Conservation (phyloP, 1,139 yeast species). For the Hansenula anomala region DNA sequence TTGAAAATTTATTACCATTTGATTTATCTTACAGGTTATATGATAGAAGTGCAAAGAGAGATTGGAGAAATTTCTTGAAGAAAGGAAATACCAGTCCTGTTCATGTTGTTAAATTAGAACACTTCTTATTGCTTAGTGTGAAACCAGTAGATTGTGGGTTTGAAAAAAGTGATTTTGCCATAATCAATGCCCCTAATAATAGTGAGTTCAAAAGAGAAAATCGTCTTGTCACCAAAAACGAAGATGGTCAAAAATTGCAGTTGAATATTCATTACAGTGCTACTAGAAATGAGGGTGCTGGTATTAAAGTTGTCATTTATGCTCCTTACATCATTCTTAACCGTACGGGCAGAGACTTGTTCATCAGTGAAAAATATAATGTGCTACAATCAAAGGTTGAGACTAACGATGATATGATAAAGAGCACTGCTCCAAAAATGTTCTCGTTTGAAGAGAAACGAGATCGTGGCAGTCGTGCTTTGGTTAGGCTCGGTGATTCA, state of each 20-base stretch:
- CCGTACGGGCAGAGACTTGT: slow-evolving; percentile 66
- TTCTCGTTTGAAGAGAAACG: slow-evolving; percentile 70
- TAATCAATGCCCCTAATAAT: slow-evolving; percentile 57
- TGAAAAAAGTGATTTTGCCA: slow-evolving; percentile 72
- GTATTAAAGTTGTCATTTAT: slow-evolving; percentile 62
- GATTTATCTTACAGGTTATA: slow-evolving; percentile 73
- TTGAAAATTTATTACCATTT: slow-evolving; percentile 82
- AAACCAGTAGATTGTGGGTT: slow-evolving; percentile 64
- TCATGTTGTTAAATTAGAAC: slow-evolving; percentile 76
- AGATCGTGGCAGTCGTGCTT: slow-evolving; percentile 64
- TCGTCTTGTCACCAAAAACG: slow-evolving; percentile 41
- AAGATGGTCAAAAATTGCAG: slow-evolving; percentile 63
- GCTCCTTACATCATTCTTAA: slow-evolving; percentile 84
- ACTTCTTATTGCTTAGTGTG: slow-evolving; percentile 66
- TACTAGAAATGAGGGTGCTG: slow-evolving; percentile 40
- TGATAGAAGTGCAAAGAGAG: slow-evolving; percentile 69
- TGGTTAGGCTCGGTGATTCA: slow-evolving; percentile 66
- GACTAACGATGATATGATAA: slow-evolving; percentile 25
- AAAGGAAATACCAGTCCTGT: slow-evolving; percentile 68
- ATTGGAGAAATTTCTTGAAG: slow-evolving; percentile 58
- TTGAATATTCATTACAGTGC: slow-evolving; percentile 61
- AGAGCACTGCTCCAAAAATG: slow-evolving; percentile 59
- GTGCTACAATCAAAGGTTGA: slow-evolving; percentile 33
- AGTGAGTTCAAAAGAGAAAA: slow-evolving; percentile 56
- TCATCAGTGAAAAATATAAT: slow-evolving; percentile 55